Base-by-base conservation (phyloP, 2,329 filamentous ascomycete species). In the Metarhizium anisopliae region DNA sequence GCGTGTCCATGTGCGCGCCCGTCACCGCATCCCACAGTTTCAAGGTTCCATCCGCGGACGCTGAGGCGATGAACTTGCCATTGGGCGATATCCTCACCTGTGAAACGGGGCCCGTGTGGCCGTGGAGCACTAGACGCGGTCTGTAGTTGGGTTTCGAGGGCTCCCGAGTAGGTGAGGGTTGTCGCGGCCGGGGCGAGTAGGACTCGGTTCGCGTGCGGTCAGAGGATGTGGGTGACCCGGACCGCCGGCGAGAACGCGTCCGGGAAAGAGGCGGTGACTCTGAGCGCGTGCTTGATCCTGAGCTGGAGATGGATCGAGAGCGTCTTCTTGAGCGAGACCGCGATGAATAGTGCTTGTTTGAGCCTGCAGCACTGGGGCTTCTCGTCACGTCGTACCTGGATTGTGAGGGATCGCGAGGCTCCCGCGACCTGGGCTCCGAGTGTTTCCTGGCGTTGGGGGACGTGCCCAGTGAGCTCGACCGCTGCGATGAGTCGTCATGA, bases 41-140 rank as follows among this genome's bases (percentile, higher is more conserved):
- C 67, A 96, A 82, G 7, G 90, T 94, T 55, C 84, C 87, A 72
- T 99, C 94, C 20, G 93, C 90, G 38, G 90, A 95, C 53, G 87
- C 88, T 59, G 88, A 94, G 20, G 94, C 94, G 61, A 99, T 89
- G 84, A 89, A 94, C 36, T 82, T 81, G 5, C 91, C 90, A 72
- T 96, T 87, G 0, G 93, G 94, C 1, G 92, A 96, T 72, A 96
- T 95, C 63, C 89, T 88, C 51, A 95, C 90, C 54, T 90, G 85
- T 2, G 92, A 88, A 1, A 97, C 83, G 25, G 89, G 85, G 58
- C 86, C 84, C 52, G 82, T 79, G 73, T 97, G 93, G 2, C 91
- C 92, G 58, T 79, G 81, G 20, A 96, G 79, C 20, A 87, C 80
- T 60, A 92, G 81, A 54, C 84, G 82, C 38, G 84, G 80, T 47